Evolutionary conservation across 1,284 basidiomycete species (phyloP).

Genomic region (Inonotus hispidus): DNA sequence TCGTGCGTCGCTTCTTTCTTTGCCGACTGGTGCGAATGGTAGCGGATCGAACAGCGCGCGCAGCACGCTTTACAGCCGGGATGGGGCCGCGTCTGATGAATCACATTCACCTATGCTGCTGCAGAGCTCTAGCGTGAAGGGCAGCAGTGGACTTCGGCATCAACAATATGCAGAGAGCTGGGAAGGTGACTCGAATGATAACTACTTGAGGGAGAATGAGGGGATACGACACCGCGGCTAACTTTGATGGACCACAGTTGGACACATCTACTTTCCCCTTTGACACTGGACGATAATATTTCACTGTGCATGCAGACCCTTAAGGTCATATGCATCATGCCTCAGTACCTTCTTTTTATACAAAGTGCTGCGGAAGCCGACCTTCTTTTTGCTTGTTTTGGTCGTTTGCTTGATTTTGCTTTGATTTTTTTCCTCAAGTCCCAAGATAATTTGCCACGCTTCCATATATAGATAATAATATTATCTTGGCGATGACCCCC

Average conservation of each 20-base stretch:
- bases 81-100: conserved; percentile 47
- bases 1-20: conserved; percentile 54
- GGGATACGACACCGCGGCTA: conserved; percentile 17
- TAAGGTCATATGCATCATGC: neutral
- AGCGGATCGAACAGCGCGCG: conserved; percentile 40
- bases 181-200: conserved; percentile 47
- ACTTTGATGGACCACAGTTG: conserved; percentile 1
- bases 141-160: conserved; percentile 48
- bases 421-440: neutral
- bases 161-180: conserved; percentile 27
- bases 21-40: conserved; percentile 30
- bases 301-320: neutral
- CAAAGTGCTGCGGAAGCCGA: too few relatives aligned
- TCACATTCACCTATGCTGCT: conserved; percentile 49
- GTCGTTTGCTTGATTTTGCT: neutral
- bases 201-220: conserved; percentile 27
- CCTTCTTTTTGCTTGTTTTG: neutral
- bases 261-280: too few relatives aligned
- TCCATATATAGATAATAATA: neutral
- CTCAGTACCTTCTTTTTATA: neutral
- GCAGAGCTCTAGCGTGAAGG: conserved; percentile 35
- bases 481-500: neutral
- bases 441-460: too few relatives aligned
- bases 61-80: conserved; percentile 41
- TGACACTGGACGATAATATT: neutral